phyloP scores from a whole-genome alignment of 2,329 filamentous ascomycete genomes.

The Aspergillus aculeatus region DNA sequence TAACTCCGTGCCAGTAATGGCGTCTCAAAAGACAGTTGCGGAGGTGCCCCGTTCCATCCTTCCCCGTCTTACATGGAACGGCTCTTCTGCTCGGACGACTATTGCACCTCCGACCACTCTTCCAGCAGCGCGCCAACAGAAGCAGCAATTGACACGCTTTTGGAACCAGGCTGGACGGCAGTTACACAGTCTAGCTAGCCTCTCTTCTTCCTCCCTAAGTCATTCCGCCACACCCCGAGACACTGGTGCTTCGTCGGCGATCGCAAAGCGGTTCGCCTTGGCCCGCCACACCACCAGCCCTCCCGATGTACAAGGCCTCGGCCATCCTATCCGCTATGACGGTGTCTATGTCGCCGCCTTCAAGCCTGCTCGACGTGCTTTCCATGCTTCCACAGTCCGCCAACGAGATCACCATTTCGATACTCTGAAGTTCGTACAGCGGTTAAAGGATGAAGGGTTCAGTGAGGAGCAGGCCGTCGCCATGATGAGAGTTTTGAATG shows the following conservation, averaged over 20 bases:
- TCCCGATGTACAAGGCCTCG: conserved; percentile 19
- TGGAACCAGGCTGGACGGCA: conserved; percentile 24
- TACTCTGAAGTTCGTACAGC: conserved; percentile 93
- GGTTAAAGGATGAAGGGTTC: conserved; percentile 85
- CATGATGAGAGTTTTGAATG: conserved; percentile 97
- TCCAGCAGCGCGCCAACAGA: conserved; percentile 23
- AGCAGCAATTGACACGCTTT: conserved; percentile 22
- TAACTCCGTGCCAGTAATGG: conserved; percentile 29
- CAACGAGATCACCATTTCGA: conserved; percentile 91
- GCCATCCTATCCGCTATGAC: conserved; percentile 45
- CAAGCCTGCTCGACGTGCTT: conserved; percentile 41
- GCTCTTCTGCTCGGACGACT: conserved; percentile 34
- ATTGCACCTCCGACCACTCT: conserved; percentile 29
- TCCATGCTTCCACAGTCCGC: conserved; percentile 65
- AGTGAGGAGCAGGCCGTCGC: conserved; percentile 92
- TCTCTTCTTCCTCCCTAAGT: conserved; percentile 13
- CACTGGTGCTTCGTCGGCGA: conserved; percentile 16
- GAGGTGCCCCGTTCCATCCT: conserved; percentile 46
- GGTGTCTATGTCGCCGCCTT: conserved; percentile 49
- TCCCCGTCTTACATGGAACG: conserved; percentile 44
- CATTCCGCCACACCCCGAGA: conserved; percentile 15
- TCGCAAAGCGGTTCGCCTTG: conserved; percentile 22
- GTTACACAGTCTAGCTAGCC: conserved; percentile 15
- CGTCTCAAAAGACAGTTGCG: conserved; percentile 41
- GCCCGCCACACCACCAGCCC: conserved; percentile 9